Evolutionary conservation across 1,284 basidiomycete species (phyloP).

Genomic region (Apiotrichum sp.): DNA sequence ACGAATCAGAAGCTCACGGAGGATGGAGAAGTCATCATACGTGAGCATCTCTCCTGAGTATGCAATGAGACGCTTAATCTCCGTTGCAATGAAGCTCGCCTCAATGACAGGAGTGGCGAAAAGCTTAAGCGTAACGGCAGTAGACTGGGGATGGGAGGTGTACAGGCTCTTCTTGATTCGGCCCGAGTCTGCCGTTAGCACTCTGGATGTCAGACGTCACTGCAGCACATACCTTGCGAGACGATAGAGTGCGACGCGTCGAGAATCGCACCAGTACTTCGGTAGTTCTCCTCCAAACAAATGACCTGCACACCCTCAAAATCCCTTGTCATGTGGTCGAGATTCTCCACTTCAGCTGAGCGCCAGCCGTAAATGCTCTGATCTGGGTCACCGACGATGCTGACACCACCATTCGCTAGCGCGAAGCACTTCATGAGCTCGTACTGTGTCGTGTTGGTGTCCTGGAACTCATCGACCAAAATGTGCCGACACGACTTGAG

Average conservation of each 20-base stretch:
- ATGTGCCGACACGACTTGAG: slow-evolving; percentile 66
- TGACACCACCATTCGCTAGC: slow-evolving; percentile 56
- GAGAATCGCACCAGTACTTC: slow-evolving; percentile 74
- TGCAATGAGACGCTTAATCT: slow-evolving; percentile 72
- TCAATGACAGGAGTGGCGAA: slow-evolving; percentile 50
- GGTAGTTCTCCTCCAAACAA: slow-evolving; percentile 79
- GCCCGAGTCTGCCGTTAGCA: slow-evolving; percentile 31
- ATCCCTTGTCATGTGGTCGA: slow-evolving; percentile 69
- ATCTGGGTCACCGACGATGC: slow-evolving; percentile 87
- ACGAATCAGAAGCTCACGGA: slow-evolving; percentile 54
- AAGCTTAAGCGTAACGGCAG: slow-evolving; percentile 53
- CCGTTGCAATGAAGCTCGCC: slow-evolving; percentile 65
- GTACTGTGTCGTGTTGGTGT: slow-evolving; percentile 83
- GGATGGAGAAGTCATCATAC: slow-evolving; percentile 71
- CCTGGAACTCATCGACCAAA: slow-evolving; percentile 85
- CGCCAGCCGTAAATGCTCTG: slow-evolving; percentile 92
- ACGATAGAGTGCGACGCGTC: slow-evolving; percentile 71
- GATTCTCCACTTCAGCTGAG: slow-evolving; percentile 71
- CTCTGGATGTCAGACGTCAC: too few species aligned
- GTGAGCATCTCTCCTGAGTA: slow-evolving; percentile 64
- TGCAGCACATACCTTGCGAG: slow-evolving; percentile 58
- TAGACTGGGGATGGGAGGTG: slow-evolving; percentile 61
- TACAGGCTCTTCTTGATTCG: slow-evolving; percentile 71
- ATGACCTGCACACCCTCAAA: slow-evolving; percentile 63
- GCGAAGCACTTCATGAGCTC: slow-evolving; percentile 73